Conservation (phyloP, 345 rosid species). For the Abelmoschus esculentus region DNA sequence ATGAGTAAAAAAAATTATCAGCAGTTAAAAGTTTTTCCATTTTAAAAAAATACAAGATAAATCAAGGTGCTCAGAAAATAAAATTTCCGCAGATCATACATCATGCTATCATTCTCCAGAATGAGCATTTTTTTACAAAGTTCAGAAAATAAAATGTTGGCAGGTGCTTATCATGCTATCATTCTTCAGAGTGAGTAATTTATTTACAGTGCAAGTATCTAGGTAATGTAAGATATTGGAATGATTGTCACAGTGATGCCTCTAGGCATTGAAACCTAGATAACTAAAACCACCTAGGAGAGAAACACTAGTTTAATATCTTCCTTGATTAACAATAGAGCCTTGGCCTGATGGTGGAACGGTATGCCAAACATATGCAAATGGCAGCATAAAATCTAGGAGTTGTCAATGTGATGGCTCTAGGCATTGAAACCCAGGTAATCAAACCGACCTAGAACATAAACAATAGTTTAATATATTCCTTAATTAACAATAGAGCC, state of each 20-base stretch:
- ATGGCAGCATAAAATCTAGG: neutral
- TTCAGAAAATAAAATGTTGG: neutral
- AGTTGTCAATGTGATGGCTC: neutral
- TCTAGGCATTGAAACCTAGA: neutral
- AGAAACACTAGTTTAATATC: neutral
- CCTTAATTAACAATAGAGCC: neutral
- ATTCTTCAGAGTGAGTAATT: slow-evolving; percentile 1
- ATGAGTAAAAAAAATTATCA: neutral
- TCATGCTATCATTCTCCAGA: neutral
- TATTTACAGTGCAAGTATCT: neutral
- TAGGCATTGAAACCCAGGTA: neutral
- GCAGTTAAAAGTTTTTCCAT: neutral
- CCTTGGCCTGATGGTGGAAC: neutral
- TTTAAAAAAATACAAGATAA: neutral
- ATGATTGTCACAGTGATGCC: neutral
- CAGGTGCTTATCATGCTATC: neutral
- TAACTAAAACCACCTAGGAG: neutral
- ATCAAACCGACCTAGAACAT: neutral
- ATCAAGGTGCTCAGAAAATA: neutral
- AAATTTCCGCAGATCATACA: neutral
- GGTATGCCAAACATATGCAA: neutral
- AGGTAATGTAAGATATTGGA: neutral
- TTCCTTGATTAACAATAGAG: neutral
- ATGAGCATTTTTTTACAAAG: neutral
- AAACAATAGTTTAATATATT: neutral